Percentiles rank a stretch among this genome's conserved stretches.
Conservation (phyloP, 1,139 yeast genomes). For the Lodderomyces jiufengensis region DNA sequence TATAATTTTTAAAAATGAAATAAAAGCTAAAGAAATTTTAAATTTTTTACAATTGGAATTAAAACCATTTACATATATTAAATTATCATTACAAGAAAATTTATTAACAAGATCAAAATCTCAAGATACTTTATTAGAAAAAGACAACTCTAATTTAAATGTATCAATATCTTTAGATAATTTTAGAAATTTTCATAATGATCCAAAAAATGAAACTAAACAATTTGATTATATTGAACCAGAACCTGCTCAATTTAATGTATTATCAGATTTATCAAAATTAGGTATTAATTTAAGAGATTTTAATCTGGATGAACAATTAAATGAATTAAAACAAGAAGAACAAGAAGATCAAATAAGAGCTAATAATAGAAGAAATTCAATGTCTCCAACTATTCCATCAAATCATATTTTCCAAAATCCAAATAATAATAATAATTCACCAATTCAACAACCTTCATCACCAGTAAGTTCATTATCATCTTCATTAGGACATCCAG, state of each 20-base stretch:
- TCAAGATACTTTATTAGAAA: conserved; percentile 24
- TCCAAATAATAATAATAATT: no score
- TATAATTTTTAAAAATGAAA: conserved; percentile 34
- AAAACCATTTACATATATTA: conserved; percentile 16
- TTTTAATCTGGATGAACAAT: conserved; percentile 23
- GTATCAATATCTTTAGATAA: conserved; percentile 23
- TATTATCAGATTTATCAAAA: conserved; percentile 25
- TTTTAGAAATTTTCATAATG: conserved; percentile 25
- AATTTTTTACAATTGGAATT: conserved; percentile 15
- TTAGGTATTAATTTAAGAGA: conserved; percentile 28
- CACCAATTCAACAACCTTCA: no score
- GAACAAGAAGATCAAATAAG: conserved; percentile 5
- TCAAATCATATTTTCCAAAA: no score
- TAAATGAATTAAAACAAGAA: conserved; percentile 18
- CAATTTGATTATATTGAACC: conserved; percentile 33
- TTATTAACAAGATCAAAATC: conserved; percentile 39
- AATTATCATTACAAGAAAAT: conserved; percentile 41
- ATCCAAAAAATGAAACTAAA: conserved; percentile 9
- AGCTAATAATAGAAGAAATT: conserved; percentile 2
- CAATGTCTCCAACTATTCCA: neutral
- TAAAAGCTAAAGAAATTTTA: conserved; percentile 26
- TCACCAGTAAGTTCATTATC: no score
- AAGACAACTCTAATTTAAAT: conserved; percentile 14
- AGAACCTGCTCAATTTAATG: conserved; percentile 32
- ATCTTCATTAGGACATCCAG: conserved; percentile 1